Base-by-base conservation (phyloP, 495 filamentous ascomycete genomes). In the Penicillium desertorum region DNA sequence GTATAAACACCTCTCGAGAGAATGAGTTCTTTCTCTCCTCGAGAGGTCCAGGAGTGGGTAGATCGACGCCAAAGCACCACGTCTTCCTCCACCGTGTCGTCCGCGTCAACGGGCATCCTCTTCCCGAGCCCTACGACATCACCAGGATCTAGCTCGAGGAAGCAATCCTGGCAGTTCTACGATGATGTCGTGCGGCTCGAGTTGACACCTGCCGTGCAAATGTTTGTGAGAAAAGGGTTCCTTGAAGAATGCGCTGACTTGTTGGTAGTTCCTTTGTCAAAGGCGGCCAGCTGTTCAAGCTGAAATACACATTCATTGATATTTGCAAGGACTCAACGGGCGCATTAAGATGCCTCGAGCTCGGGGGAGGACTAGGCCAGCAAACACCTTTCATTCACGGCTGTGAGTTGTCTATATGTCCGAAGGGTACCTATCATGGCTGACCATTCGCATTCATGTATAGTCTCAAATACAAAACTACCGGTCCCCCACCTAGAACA, bases 401-500 rank as follows among this genome's bases (percentile, higher is more conserved):
- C 48, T 77, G 76, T 79, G 51, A 63, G 72, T 72, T 16, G 42
- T 10, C 16, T n/a, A 39, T 17, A 39, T 17, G 6, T 39, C 16
- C n/a, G n/a, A 37, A 34, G 23, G 4, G 12, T 17, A 8, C 27
- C 1, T 29, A 30, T 22, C 5, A 52, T 44, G 27, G 27, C 45
- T 43, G 47, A 57, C 19, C 9, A 5, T 27, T 23, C n/a, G 4
- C n/a, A 29, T 17, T 27, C 8, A 16, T n/a, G 30, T 44, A 14
- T 51, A 79, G 76, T 79, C 47, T 62, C 73, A 11, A 70, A 70
- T 39, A 75, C 73, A 1, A 71, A 70, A 62, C 58, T 77, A 9
- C 76, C 76, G 3, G 68, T 79, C 17, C 76, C 76, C 8, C 76
- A 79, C 44, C 57, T 79, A 27, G 76, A 79, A 57, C 72, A 78